Evolutionary conservation across 371 early-diverging fungal genomes (phyloP).

Genomic region (Saksenaea oblongispora): DNA sequence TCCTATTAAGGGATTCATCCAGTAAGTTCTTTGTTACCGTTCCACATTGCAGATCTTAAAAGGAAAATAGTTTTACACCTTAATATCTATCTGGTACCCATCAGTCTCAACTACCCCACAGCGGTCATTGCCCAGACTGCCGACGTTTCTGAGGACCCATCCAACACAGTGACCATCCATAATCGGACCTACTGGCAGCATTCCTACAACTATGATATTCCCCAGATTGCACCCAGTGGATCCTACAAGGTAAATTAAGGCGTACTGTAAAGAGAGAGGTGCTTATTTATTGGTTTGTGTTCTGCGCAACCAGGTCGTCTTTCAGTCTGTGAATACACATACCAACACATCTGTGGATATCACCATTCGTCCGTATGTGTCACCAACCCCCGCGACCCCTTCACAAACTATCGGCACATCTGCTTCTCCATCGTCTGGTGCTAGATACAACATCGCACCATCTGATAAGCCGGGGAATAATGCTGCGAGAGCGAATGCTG

Average conservation of each 20-base stretch:
- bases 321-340: constrained; percentile 17
- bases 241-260: constrained; percentile 14
- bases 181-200: constrained; percentile 23
- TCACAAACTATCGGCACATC: not conserved
- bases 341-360: constrained; percentile 27
- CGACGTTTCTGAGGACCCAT: constrained; percentile 23
- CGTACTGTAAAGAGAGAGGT: not conserved
- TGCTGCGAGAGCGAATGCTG: not conserved
- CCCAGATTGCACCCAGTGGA: constrained; percentile 14
- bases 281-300: not conserved
- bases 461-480: not conserved
- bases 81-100: constrained; percentile 20
- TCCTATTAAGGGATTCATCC: constrained; percentile 14
- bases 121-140: constrained; percentile 19
- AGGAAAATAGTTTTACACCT: constrained; percentile 8
- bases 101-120: constrained; percentile 11
- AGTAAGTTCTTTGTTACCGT: constrained; percentile 11
- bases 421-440: constrained; percentile 9
- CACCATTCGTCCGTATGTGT: constrained; percentile 18
- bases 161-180: constrained; percentile 16
- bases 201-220: constrained; percentile 22
- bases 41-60: not conserved
- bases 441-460: not conserved
- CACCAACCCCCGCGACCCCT: not conserved
- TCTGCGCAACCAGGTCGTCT: constrained; percentile 14